Percentiles rank a stretch among this genome's conserved stretches.
phyloP scores from a whole-genome alignment of 768 basidiomycete genomes.

The Amanita jacksonii region DNA sequence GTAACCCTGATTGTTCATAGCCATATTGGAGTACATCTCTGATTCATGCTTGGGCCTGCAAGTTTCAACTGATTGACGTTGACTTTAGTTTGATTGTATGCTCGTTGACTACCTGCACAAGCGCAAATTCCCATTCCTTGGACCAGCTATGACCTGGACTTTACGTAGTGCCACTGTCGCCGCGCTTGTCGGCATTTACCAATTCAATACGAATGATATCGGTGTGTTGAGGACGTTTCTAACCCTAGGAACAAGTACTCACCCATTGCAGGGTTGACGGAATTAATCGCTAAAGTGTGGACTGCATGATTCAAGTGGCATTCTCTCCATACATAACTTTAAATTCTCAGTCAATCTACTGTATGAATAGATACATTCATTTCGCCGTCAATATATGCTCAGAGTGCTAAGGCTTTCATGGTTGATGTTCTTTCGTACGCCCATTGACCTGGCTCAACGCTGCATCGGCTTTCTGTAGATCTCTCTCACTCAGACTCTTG shows the following conservation, averaged over 20 bases:
- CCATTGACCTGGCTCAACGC: conserved; percentile 57
- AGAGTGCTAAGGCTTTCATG: no score
- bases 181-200: conserved; percentile 84
- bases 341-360: not conserved
- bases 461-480: conserved; percentile 80
- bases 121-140: conserved; percentile 87
- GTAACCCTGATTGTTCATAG: conserved; percentile 87
- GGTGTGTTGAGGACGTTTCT: conserved; percentile 44
- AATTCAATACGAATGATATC: conserved; percentile 98
- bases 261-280: conserved; percentile 57
- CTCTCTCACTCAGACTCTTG: conserved; percentile 78
- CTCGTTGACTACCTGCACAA: conserved; percentile 87
- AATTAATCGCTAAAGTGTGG: conserved; percentile 80
- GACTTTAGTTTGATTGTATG: conserved; percentile 61
- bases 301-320: conserved; percentile 37
- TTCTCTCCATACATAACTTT: not conserved
- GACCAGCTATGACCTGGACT: conserved; percentile 61
- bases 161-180: conserved; percentile 72
- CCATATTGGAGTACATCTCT: conserved; percentile 77
- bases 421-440: conserved; percentile 1
- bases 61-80: conserved; percentile 13
- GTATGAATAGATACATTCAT: conserved; percentile 3
- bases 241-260: not conserved
- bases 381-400: no score
- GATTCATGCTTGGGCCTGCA: not conserved